Evolutionary conservation across 2,329 filamentous ascomycete species (phyloP).

Genomic region (Exophiala oligosperma): DNA sequence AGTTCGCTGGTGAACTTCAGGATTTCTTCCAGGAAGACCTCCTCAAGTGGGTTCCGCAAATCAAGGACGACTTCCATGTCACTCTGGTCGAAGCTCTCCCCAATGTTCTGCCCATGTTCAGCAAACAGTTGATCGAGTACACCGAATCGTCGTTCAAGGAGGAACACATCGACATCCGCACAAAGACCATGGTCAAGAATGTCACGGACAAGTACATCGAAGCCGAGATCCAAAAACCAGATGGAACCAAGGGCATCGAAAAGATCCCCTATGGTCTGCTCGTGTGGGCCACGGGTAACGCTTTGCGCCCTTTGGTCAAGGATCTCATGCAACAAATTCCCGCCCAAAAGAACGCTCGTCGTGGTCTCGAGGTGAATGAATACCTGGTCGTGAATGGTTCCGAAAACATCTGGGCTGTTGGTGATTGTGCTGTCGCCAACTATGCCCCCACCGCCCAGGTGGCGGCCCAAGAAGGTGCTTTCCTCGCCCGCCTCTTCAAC

Average conservation of each 20-base stretch:
- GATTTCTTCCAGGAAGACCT: conserved; percentile 99
- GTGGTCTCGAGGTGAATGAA: conserved; percentile 95
- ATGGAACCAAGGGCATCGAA: conserved; percentile 79
- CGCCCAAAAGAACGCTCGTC: conserved; percentile 90
- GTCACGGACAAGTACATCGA: conserved; percentile 92
- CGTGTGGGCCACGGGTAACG: conserved; percentile 98
- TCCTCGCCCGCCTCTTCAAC: conserved; percentile 95
- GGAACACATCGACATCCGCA: conserved; percentile 95
- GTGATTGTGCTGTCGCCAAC: conserved; percentile 95
- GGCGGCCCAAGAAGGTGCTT: conserved; percentile 89
- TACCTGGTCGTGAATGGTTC: conserved; percentile 97
- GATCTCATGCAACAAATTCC: conserved; percentile 91
- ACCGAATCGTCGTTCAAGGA: conserved; percentile 99
- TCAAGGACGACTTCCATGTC: conserved; percentile 92
- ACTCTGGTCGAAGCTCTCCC: conserved; percentile 96
- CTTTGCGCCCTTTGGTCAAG: conserved; percentile 81
- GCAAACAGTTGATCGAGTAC: conserved; percentile 98
- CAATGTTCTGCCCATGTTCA: conserved; percentile 96
- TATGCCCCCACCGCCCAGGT: conserved; percentile 98
- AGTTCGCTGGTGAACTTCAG: conserved; percentile 96
- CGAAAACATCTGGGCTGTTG: conserved; percentile 96
- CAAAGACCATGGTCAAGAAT: conserved; percentile 98
- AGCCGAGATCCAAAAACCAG: conserved; percentile 77
- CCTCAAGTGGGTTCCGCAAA: conserved; percentile 96
- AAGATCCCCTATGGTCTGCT: conserved; percentile 90